Evolutionary conservation across 257 asterid species (phyloP).

Genomic region (Solanum medicagineum): DNA sequence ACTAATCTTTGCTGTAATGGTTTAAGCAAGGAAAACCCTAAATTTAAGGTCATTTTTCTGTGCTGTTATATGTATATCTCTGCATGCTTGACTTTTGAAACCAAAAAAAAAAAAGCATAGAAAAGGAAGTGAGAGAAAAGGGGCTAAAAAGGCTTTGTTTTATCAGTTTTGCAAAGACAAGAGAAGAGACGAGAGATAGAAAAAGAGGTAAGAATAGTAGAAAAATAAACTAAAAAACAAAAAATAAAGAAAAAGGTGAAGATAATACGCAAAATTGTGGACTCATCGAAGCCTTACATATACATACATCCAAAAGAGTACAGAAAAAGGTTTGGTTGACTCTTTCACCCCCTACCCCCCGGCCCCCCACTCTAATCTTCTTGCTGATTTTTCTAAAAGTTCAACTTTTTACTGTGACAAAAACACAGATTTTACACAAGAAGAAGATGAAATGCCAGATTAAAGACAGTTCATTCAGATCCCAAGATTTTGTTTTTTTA

Average conservation of each 20-base stretch:
- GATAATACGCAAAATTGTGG: slow-evolving; percentile 30
- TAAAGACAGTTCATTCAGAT: not conserved
- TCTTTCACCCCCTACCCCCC: slow-evolving; percentile 1
- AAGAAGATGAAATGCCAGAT: not conserved
- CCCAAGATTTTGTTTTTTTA: not conserved
- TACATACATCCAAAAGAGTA: slow-evolving; percentile 17
- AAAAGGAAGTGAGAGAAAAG: slow-evolving; percentile 1
- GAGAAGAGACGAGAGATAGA: not conserved
- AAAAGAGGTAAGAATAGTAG: not conserved
- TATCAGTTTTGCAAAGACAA: slow-evolving; percentile 2
- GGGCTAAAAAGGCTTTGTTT: not conserved
- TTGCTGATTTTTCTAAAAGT: not conserved
- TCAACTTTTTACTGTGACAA: not conserved
- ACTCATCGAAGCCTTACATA: slow-evolving; percentile 34
- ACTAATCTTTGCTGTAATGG: not conserved
- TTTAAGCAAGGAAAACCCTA: slow-evolving; percentile 12
- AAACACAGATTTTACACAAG: not conserved
- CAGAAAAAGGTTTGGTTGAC: slow-evolving; percentile 30
- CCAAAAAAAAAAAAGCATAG: not conserved
- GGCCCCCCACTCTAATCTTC: not conserved
- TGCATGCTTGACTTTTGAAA: slow-evolving; percentile 17
- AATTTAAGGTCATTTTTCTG: not conserved
- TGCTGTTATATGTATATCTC: not conserved
- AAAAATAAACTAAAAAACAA: not conserved
- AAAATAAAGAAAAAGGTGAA: not conserved